Percentiles rank a stretch among this genome's conserved stretches.
These are phyloP conservation scores for Debaryomyces castellii DNA, from an alignment of 805 yeast species.

Conservation along the genomic window DNA sequence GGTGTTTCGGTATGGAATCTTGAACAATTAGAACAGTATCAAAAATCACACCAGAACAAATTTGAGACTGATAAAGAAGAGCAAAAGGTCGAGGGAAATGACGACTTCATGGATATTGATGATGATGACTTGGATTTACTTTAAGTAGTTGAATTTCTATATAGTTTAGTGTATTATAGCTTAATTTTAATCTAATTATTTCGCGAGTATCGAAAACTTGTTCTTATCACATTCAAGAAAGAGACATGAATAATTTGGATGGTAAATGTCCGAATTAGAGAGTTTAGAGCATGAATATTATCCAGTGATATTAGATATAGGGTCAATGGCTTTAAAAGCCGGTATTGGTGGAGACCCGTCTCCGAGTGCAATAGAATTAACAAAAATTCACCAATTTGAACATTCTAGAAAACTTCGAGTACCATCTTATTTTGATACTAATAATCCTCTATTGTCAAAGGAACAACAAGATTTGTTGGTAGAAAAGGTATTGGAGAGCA, in stretches of 20 bases:
- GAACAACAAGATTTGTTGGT: constrained; percentile 10
- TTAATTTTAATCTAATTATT: neutral
- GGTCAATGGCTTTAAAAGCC: constrained; percentile 16
- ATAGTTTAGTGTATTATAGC: neutral
- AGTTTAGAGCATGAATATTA: constrained; percentile 11
- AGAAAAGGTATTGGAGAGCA: neutral
- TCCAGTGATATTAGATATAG: constrained; percentile 17
- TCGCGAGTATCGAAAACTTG: neutral
- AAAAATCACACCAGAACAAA: constrained; percentile 46
- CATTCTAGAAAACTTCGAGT: neutral
- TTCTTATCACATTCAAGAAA: neutral
- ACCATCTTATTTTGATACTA: constrained; percentile 20
- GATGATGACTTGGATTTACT: constrained; percentile 44
- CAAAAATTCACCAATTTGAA: neutral
- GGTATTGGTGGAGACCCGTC: constrained; percentile 26
- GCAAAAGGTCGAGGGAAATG: constrained; percentile 22
- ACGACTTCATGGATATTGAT: constrained; percentile 46
- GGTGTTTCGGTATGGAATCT: constrained; percentile 93
- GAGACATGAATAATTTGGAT: no score
- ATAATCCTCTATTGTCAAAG: constrained; percentile 18
- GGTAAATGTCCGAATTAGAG: neutral
- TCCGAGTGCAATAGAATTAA: constrained; percentile 12
- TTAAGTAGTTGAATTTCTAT: constrained; percentile 2
- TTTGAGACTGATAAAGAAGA: constrained; percentile 6
- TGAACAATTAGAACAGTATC: constrained; percentile 62